A percentile compares a stretch with the other conserved stretches of the same genome.
Evolutionary conservation across 2,329 filamentous ascomycete species (phyloP).

Genomic region (Aureobasidium sp.): DNA sequence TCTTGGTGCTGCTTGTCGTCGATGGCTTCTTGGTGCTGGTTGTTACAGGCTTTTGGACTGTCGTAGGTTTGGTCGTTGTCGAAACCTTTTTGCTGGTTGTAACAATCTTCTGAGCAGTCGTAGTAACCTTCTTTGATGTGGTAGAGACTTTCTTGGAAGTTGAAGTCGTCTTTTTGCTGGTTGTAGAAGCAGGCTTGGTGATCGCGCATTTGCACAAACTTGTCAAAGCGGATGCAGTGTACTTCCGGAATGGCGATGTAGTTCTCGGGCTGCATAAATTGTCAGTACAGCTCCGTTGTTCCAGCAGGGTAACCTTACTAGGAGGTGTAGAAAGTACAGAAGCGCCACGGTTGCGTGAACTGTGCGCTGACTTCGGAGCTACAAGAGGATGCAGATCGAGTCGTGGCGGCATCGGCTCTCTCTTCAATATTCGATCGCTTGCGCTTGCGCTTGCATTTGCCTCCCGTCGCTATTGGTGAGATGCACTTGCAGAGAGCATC

Average conservation of each 20-base stretch:
- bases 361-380: background rate
- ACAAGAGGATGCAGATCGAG: background rate
- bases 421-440: background rate
- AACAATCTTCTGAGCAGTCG: background rate
- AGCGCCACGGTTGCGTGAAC: conserved; percentile 1
- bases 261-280: background rate
- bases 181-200: background rate
- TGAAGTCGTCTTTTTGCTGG: background rate
- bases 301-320: background rate
- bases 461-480: background rate
- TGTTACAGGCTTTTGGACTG: background rate
- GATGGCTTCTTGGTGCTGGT: background rate
- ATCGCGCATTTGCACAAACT: conserved; percentile 1
- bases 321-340: conserved; percentile 1
- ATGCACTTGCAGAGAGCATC: conserved; percentile 9
- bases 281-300: background rate
- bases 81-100: background rate
- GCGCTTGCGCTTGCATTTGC: conserved; percentile 2
- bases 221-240: background rate
- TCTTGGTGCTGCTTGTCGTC: background rate
- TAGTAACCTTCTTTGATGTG: background rate
- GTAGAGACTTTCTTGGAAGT: background rate
- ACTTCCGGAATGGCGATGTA: background rate
- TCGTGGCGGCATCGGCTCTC: background rate
- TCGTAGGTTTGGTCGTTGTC: background rate